Evolutionary conservation across 1,284 basidiomycete genomes (phyloP).

Genomic region (Irpex rosettiformis): DNA sequence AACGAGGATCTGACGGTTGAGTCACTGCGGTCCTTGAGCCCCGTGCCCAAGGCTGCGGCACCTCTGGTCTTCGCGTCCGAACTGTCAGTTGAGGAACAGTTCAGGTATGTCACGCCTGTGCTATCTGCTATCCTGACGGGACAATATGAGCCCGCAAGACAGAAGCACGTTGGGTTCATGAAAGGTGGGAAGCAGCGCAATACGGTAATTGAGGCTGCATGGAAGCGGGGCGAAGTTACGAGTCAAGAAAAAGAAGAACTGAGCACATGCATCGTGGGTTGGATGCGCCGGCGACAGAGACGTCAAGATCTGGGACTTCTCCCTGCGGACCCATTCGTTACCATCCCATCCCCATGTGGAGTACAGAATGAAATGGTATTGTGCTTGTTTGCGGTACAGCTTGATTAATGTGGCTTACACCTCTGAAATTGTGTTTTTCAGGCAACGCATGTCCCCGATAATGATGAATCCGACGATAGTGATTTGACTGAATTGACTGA

Average conservation of each 20-base stretch:
- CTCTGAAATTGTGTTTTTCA: neutral
- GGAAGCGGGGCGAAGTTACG: conserved; percentile 50
- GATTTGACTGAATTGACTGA: neutral
- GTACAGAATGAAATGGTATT: conserved; percentile 14
- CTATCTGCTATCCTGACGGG: conserved; percentile 54
- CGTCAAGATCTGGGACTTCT: conserved; percentile 22
- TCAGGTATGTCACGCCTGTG: conserved; percentile 61
- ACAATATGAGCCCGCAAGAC: conserved; percentile 47
- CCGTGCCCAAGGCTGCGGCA: conserved; percentile 36
- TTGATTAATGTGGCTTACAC: neutral
- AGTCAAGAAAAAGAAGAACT: conserved; percentile 46
- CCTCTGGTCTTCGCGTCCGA: conserved; percentile 37
- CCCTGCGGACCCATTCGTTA: conserved; percentile 1
- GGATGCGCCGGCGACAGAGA: conserved; percentile 45
- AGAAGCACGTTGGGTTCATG: conserved; percentile 51
- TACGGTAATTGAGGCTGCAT: conserved; percentile 42
- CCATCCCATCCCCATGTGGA: neutral
- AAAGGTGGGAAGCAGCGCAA: conserved; percentile 48
- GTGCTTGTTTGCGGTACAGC: neutral
- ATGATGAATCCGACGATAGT: neutral
- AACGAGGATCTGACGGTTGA: conserved; percentile 30
- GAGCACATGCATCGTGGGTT: conserved; percentile 42
- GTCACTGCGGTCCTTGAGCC: conserved; percentile 29
- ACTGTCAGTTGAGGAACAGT: conserved; percentile 53
- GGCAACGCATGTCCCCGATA: neutral